These are phyloP conservation scores for Pichia deserticola DNA, from an alignment of 805 yeast genomes.

Conservation along the genomic window DNA sequence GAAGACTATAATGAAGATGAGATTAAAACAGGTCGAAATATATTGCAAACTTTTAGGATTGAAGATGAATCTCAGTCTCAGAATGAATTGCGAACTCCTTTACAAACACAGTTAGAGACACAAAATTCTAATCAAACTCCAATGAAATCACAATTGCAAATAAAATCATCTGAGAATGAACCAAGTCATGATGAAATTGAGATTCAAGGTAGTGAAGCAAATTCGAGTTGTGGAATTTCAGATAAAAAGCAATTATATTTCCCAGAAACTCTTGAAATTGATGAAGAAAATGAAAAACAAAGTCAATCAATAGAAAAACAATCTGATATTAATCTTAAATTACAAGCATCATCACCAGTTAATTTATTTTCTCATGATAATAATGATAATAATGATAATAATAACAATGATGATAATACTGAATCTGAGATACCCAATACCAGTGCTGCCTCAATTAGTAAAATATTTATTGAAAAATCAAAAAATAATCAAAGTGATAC, in stretches of 20 bases:
- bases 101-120: neutral
- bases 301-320: neutral
- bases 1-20: constrained; percentile 2
- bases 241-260: neutral
- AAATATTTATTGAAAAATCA: constrained; percentile 1
- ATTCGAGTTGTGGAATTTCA: neutral
- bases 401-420: neutral
- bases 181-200: neutral
- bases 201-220: neutral
- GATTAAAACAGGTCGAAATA: neutral
- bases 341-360: neutral
- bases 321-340: too few species aligned
- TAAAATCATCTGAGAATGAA: neutral
- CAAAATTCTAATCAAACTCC: too few species aligned
- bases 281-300: neutral
- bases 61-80: constrained; percentile 3
- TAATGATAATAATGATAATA: neutral
- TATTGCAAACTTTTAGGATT: constrained; percentile 2
- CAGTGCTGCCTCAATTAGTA: constrained; percentile 7
- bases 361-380: neutral
- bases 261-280: neutral
- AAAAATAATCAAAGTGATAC: neutral
- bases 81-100: neutral
- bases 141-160: neutral
- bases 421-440: constrained; percentile 14